These are phyloP conservation scores for Geosmithia morbida DNA, from an alignment of 2,329 filamentous ascomycete species.

Conservation along the genomic window DNA sequence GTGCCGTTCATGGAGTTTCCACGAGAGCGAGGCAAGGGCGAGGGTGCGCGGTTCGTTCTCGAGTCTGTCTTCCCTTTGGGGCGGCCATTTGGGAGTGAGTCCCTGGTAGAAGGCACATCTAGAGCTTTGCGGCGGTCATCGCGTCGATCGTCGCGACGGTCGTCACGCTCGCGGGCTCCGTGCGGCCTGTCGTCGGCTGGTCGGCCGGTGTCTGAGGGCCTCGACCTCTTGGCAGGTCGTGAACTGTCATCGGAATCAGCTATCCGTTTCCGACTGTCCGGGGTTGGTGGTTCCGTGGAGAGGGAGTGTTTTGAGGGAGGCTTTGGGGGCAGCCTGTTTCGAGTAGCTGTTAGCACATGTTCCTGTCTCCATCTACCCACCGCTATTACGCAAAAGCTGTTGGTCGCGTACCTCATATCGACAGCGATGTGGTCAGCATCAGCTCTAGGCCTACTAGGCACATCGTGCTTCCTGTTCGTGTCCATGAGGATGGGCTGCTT, in stretches of 20 bases:
- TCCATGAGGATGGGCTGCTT: conserved; percentile 5
- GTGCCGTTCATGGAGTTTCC: conserved; percentile 26
- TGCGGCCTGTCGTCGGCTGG: conserved; percentile 16
- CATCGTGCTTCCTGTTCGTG: conserved; percentile 8
- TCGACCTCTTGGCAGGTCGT: conserved; percentile 30
- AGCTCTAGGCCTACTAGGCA: not conserved
- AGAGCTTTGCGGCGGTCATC: not conserved
- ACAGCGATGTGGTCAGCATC: conserved; percentile 2
- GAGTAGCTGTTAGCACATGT: conserved; percentile 8
- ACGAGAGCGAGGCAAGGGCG: conserved; percentile 21
- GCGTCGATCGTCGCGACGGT: not conserved
- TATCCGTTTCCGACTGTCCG: conserved; percentile 30
- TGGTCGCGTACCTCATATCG: conserved; percentile 4
- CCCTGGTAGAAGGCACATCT: conserved; percentile 3
- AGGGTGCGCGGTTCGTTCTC: conserved; percentile 9
- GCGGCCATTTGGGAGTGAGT: conserved; percentile 21
- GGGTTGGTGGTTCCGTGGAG: conserved; percentile 22
- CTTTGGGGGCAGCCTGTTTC: conserved; percentile 12
- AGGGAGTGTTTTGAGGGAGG: conserved; percentile 14
- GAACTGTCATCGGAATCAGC: conserved; percentile 27
- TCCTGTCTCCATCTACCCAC: not conserved
- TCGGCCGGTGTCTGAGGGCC: conserved; percentile 5
- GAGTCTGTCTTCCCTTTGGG: conserved; percentile 15
- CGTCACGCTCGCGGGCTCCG: conserved; percentile 15
- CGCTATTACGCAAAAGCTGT: not conserved